Evolutionary conservation across 345 rosid species (phyloP).

Genomic region (Luvunga scandens): DNA sequence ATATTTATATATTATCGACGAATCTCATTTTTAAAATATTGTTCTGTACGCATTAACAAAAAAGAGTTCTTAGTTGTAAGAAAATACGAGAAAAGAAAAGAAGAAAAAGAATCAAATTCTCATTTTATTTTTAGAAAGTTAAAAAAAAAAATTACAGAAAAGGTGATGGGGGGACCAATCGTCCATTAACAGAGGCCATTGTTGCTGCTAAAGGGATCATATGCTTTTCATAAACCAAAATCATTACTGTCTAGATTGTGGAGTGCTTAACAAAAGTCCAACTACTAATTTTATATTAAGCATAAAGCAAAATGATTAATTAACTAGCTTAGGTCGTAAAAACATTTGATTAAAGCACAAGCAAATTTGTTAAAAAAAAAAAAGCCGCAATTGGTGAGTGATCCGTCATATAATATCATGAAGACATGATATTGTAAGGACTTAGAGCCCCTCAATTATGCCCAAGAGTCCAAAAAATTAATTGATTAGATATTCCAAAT

Average conservation of each 20-base stretch:
- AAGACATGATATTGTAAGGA: background rate
- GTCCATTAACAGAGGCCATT: slow-evolving; percentile 23
- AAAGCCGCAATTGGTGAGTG: background rate
- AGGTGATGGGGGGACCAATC: slow-evolving; percentile 30
- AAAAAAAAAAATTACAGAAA: background rate
- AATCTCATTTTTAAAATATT: slow-evolving; percentile 2
- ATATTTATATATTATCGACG: background rate
- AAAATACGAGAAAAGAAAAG: background rate
- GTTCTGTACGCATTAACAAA: background rate
- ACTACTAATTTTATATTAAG: background rate
- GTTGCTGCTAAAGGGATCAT: slow-evolving; percentile 35
- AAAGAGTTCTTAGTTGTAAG: background rate
- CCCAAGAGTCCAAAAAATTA: background rate
- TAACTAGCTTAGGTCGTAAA: slow-evolving; percentile 8
- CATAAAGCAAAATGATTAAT: background rate
- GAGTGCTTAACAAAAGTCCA: slow-evolving; percentile 26
- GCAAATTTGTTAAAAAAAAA: background rate
- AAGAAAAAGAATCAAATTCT: slow-evolving; percentile 27
- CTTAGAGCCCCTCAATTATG: background rate
- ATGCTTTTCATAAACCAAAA: slow-evolving; percentile 32
- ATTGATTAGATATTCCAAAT: background rate
- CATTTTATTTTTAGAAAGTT: background rate
- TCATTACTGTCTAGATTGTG: slow-evolving; percentile 36
- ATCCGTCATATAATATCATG: background rate
- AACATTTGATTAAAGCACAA: slow-evolving; percentile 20